Conservation (phyloP, 257 asterid species). For the Orobanche coerulescens region DNA sequence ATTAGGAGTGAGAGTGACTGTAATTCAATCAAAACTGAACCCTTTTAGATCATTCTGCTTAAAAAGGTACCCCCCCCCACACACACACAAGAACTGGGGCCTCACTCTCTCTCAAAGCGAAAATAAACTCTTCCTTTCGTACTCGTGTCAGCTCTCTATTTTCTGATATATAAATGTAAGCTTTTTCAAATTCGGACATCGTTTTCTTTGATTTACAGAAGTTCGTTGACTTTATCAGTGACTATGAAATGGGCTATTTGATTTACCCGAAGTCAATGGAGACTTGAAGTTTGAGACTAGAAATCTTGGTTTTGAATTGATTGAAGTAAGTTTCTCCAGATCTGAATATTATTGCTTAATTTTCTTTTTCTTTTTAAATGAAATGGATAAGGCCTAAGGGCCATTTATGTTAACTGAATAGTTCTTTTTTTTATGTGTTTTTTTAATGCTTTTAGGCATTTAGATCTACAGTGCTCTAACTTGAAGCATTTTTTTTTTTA, state of each 20-base stretch:
- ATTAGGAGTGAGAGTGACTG: neutral
- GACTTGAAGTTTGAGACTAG: slow-evolving; percentile 4
- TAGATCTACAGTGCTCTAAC: slow-evolving; percentile 39
- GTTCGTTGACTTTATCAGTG: neutral
- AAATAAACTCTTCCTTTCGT: slow-evolving; percentile 7
- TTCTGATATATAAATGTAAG: neutral
- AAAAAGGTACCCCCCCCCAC: too few species aligned
- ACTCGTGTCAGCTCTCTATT: slow-evolving; percentile 21
- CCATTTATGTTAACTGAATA: slow-evolving; percentile 5
- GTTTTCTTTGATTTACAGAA: neutral
- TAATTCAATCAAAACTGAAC: slow-evolving; percentile 4
- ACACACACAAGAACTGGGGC: too few species aligned
- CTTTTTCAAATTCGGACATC: neutral
- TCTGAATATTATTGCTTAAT: slow-evolving; percentile 32
- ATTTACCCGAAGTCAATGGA: slow-evolving; percentile 20
- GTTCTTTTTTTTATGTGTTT: neutral
- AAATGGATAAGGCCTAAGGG: slow-evolving; percentile 12
- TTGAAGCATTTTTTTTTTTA: slow-evolving; percentile 19
- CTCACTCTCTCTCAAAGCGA: too few species aligned
- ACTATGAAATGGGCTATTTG: slow-evolving; percentile 13
- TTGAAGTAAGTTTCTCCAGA: slow-evolving; percentile 60
- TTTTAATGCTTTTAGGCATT: neutral
- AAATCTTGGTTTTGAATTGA: slow-evolving; percentile 21
- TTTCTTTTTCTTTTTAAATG: slow-evolving; percentile 14
- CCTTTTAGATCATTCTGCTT: slow-evolving; percentile 21